Evolutionary conservation across 2,329 filamentous ascomycete genomes (phyloP), one percentile per base, ranked within the genome.

Genomic region (Paecilomyces sp.): DNA sequence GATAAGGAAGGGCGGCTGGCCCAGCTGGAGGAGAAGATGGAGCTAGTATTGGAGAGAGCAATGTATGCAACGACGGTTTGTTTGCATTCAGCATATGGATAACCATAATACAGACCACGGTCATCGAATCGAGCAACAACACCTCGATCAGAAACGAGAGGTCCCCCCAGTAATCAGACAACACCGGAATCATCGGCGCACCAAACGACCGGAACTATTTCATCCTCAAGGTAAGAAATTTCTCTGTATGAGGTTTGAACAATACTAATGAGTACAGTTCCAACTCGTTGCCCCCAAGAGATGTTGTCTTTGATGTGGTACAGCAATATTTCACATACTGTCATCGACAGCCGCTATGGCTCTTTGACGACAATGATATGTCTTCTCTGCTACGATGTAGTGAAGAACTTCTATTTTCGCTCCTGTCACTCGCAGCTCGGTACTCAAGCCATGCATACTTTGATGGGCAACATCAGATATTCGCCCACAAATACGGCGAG

Each of bases 331-430:
- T 67, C 41, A 60, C 61, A 30, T 65, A 59, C 36, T 68, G 64
- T 56, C 66, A 68, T 51, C 62, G 59, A 36, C 66, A 68, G 54
- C 66, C 66, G 13, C 57, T 68, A 12, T 68, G 66, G 66, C 56
- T 66, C 8, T 66, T 68, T 47, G 66, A 66, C 25, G 57, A 34
- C 11, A 57, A 63, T 22, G 64, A 67, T 22, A 18, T 67, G n/a
- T 50, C 57, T 3, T 56, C 59, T 6, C 24, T 56, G n/a, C 47
- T 59, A 55, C 22, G 56, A 5, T 60, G 60, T 25, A 33, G 50
- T 11, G 63, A 66, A 55, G 66, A 68, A 52, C 25, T 66, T 1
- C 28, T 61, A 6, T 65, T 63, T 33, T 58, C 63, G 22, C 28
- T 68, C 12, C 55, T 67, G 11, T 62, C 64, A 4, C 61, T 68